Conservation (phyloP, 441 rosid genomes). For the Kokia cookei region DNA sequence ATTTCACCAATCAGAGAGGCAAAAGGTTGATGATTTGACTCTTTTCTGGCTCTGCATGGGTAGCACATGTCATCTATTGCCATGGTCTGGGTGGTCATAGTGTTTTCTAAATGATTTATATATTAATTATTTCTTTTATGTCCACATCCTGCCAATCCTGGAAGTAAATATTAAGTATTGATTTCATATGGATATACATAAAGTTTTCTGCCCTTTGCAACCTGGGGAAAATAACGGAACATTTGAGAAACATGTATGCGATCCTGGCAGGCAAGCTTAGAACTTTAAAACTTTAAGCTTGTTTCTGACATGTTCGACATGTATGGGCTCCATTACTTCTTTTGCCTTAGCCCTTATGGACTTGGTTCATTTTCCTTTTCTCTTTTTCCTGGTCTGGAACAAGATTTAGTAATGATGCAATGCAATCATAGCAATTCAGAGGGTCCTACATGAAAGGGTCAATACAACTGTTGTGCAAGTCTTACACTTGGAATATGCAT, state of each 20-base stretch:
- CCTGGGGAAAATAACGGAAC: not conserved
- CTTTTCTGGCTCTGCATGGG: conserved; percentile 1
- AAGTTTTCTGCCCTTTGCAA: not conserved
- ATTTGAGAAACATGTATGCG: not conserved
- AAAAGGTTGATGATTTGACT: not conserved
- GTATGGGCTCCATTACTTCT: not conserved
- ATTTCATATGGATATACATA: not conserved
- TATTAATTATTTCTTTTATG: not conserved
- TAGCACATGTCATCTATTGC: not conserved
- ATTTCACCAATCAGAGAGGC: not conserved
- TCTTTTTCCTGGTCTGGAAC: not conserved
- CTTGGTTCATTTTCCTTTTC: not conserved
- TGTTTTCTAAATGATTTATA: not conserved
- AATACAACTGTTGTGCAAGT: not conserved
- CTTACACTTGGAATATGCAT: not conserved
- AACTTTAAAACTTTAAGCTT: not conserved
- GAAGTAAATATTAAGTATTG: not conserved
- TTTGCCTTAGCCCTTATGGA: not conserved
- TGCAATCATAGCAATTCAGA: not conserved
- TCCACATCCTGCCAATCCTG: not conserved
- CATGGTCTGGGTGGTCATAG: not conserved
- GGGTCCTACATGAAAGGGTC: not conserved
- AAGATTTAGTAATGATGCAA: not conserved
- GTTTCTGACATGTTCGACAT: not conserved
- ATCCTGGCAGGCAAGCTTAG: not conserved